phyloP scores from a whole-genome alignment of 352 stramenopile genomes.

The Phytophthora quininea region DNA sequence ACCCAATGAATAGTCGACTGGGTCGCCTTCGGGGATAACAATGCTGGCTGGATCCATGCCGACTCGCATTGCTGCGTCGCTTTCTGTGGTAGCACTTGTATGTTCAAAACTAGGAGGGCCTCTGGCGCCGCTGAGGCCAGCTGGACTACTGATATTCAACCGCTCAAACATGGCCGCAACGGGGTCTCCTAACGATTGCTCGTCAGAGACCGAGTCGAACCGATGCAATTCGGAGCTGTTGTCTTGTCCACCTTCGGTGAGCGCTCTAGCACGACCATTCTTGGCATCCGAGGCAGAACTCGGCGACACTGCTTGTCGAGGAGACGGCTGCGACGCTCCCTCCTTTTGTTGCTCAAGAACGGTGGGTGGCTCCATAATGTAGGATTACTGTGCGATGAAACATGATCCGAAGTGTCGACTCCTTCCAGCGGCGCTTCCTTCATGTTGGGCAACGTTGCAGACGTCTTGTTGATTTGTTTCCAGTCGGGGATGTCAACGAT shows the following conservation, averaged over 20 bases:
- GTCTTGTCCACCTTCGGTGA: conserved; percentile 22
- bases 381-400: conserved; percentile 61
- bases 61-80: conserved; percentile 25
- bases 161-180: conserved; percentile 45
- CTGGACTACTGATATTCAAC: conserved; percentile 45
- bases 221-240: conserved; percentile 24
- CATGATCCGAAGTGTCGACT: conserved; percentile 33
- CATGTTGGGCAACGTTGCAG: conserved; percentile 57
- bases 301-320: conserved; percentile 34
- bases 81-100: conserved; percentile 32
- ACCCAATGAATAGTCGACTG: conserved; percentile 78
- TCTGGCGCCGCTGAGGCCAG: conserved; percentile 16
- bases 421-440: conserved; percentile 44
- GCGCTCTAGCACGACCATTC: conserved; percentile 17
- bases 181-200: conserved; percentile 30
- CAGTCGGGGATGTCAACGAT: conserved; percentile 61
- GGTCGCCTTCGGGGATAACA: conserved; percentile 77
- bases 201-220: conserved; percentile 32
- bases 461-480: conserved; percentile 66
- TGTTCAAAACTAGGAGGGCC: conserved; percentile 26
- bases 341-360: conserved; percentile 54
- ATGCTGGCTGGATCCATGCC: conserved; percentile 45
- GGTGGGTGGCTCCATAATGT: conserved; percentile 71
- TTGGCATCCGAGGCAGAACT: conserved; percentile 20
- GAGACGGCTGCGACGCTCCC: conserved; percentile 22